Percentiles rank a stretch among this genome's conserved stretches.
These are phyloP conservation scores for Pseudonitzschia pungens DNA, from an alignment of 108 stramenopile genomes.

Conservation along the genomic window DNA sequence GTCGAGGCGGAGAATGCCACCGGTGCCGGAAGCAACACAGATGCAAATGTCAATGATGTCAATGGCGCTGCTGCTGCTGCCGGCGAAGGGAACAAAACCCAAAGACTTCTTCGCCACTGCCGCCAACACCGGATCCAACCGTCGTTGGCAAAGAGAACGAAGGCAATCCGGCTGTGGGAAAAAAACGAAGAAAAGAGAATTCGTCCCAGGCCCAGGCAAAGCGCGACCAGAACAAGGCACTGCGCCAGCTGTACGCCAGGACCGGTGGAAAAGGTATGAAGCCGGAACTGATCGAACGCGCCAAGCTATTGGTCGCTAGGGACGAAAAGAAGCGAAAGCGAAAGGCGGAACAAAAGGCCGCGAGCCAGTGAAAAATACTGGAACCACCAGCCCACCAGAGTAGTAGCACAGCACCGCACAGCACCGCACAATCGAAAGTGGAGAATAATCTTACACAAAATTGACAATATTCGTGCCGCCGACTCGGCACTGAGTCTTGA, in stretches of 20 bases:
- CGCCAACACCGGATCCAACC: too few species aligned
- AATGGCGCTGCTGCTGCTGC: too few species aligned
- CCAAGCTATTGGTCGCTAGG: slow-evolving; percentile 29
- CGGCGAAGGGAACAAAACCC: too few species aligned
- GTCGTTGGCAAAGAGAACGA: background rate
- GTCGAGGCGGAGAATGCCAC: background rate
- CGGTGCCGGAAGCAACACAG: background rate
- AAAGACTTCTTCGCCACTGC: too few species aligned
- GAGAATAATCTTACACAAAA: too few species aligned
- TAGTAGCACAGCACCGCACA: background rate
- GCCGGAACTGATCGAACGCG: slow-evolving; percentile 26
- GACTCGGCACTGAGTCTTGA: too few species aligned
- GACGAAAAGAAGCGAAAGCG: slow-evolving; percentile 29
- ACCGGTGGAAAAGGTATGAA: slow-evolving; percentile 33
- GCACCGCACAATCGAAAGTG: background rate
- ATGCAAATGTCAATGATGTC: too few species aligned
- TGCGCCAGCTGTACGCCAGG: slow-evolving; percentile 24
- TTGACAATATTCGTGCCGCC: too few species aligned
- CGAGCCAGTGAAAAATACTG: background rate
- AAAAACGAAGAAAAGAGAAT: background rate
- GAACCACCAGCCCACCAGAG: background rate
- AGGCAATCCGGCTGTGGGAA: background rate
- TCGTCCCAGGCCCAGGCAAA: slow-evolving; percentile 4
- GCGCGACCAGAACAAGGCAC: slow-evolving; percentile 16
- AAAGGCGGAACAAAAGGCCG: background rate